Evolutionary conservation across 1,139 yeast species (phyloP), one percentile per base, ranked within the genome.

Genomic region (Candida sanyaensis): DNA sequence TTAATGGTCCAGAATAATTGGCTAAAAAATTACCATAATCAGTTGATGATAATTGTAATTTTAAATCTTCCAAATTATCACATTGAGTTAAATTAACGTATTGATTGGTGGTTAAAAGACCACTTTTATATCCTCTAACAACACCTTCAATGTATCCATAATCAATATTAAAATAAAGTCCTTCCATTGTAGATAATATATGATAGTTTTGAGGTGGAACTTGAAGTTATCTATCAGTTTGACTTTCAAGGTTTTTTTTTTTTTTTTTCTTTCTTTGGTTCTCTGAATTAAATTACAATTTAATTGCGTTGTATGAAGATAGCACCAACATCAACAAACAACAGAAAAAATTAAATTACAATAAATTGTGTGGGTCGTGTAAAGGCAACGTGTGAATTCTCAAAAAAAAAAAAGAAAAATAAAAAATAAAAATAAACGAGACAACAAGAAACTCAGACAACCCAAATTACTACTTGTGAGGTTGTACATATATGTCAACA

Each of bases 31-130:
- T 88, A 41, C 97, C 97, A 68, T 95, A 95, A 62, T 93, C 99
- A 6, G 99, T 92, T 32, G 97, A 90, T 3, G 97, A 87, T 50
- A 95, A 78, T 72, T 95, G 99, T 50, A 95, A 76, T 69, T 91
- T 93, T 61, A 95, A 77, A 69, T 95, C 99, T 48, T 93, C 99
- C 55, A 95, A 77, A 41, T 88, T 84, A 61, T 93, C 99, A 71
- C 99, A 95, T 67, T 95, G 99, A 9, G 98, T 89, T 63, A 95
- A 73, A 69, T 93, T 93, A 62, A 88, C 78, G 66, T 95, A 95
- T 67, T 91, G 97, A 56, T 86, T 81, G 37, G 81, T 69, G 6
- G 86, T 82, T 44, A 95, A 68, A 37, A 95, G 77, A 2, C 96
- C 97, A 52, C 88, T 84, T 60, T 93, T 83, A 75, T 91, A 90